These are phyloP conservation scores for Colletotrichum musae DNA, from an alignment of 2,329 filamentous ascomycete genomes.

Conservation along the genomic window DNA sequence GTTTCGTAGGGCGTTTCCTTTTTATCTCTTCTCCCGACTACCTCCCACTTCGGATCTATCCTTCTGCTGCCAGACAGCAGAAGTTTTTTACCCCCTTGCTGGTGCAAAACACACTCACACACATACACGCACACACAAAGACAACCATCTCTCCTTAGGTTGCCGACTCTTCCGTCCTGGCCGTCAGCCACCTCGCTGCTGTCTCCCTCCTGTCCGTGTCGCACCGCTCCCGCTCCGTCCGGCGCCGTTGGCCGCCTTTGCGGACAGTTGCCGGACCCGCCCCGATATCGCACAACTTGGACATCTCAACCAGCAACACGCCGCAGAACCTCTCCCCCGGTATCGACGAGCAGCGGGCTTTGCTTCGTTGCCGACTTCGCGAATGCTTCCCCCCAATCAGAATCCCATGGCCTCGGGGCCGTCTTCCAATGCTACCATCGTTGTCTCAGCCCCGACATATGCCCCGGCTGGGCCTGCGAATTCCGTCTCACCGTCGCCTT, in stretches of 20 bases:
- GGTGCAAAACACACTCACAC: neutral
- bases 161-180: slow-evolving; percentile 15
- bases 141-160: too few species aligned
- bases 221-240: slow-evolving; percentile 27
- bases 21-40: slow-evolving; percentile 32
- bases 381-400: slow-evolving; percentile 11
- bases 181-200: slow-evolving; percentile 20
- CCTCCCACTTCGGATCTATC: slow-evolving; percentile 32
- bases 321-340: slow-evolving; percentile 9
- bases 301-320: slow-evolving; percentile 3
- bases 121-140: too few species aligned
- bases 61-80: slow-evolving; percentile 18
- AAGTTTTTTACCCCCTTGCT: slow-evolving; percentile 9
- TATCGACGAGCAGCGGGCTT: slow-evolving; percentile 23
- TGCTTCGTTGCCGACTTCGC: slow-evolving; percentile 19
- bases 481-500: slow-evolving; percentile 33
- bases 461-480: slow-evolving; percentile 17
- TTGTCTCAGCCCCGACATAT: slow-evolving; percentile 26
- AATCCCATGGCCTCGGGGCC: slow-evolving; percentile 19
- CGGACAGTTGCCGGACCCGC: slow-evolving; percentile 40
- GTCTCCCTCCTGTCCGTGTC: slow-evolving; percentile 10
- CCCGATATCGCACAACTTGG: slow-evolving; percentile 25
- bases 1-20: slow-evolving; percentile 24
- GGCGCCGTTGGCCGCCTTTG: slow-evolving; percentile 28
- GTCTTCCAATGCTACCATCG: slow-evolving; percentile 27